Evolutionary conservation across 306 rosid genomes (phyloP), one percentile per base, ranked within the genome.

Genomic region (Glycine soja): DNA sequence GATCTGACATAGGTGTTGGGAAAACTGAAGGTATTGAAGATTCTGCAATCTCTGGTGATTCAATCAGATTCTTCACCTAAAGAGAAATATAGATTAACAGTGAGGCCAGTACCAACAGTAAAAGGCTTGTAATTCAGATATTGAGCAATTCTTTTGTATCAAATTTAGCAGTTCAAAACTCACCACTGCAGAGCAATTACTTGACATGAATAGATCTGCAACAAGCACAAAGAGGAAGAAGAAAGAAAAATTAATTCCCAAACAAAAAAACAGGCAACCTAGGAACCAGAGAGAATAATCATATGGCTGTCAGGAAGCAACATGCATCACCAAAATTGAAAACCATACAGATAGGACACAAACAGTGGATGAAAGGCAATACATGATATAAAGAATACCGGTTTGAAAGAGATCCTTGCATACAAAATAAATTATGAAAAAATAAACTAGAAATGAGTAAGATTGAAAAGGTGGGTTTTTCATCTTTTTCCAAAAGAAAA

Each of bases 31-130:
- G 85, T 15, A 86, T 65, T 62, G 87, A 74, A 43, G 90, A 83
- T 57, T 90, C 90, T 9, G 77, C 85, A 70, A 86, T 88, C 74
- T 88, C 89, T 5, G 85, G 88, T 51, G 97, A 90, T 70, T 88
- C 93, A 56, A 70, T 70, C 65, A 52, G 77, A 81, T 84, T 84
- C 85, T 89, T 91, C 81, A 82, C 91, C 94, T 91, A 79, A 76
- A 83, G 70, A 68, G 51, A 82, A 66, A 13, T 46, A 84, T 54
- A 82, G 36, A 56, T 56, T 15, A 53, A 54, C 19, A 56, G 54
- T 74, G 38, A 74, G 65, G 30, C 30, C 30, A 24, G 30, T 0
- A 2, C 30, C 30, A 24, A 24, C 30, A 24, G 30, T 24, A 24
- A 24, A 24, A 24, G 30, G 47, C 13, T 68, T 53, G 54, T 18